These are phyloP conservation scores for Neoarthrinium moseri DNA, from an alignment of 2,329 filamentous ascomycete genomes.

Conservation along the genomic window DNA sequence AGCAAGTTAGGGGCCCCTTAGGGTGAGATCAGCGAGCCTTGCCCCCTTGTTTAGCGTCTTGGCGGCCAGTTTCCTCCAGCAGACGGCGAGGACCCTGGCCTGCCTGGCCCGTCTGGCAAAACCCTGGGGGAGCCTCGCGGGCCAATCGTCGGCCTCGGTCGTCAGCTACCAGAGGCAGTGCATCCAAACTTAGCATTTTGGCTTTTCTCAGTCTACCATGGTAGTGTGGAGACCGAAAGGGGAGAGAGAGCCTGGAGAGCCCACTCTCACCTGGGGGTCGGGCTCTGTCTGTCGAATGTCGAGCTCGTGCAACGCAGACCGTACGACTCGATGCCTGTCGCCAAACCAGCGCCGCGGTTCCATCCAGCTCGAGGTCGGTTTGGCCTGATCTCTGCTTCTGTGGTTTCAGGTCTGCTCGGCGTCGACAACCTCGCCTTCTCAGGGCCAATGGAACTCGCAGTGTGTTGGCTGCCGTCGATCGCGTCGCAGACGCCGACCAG, in stretches of 20 bases:
- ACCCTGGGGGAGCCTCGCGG: neutral
- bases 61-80: neutral
- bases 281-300: neutral
- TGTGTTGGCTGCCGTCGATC: slow-evolving; percentile 7
- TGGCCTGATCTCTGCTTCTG: slow-evolving; percentile 1
- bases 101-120: neutral
- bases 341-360: neutral
- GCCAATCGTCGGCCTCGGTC: too few relatives aligned
- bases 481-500: slow-evolving; percentile 2
- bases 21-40: neutral
- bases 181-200: neutral
- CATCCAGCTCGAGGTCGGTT: neutral
- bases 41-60: neutral
- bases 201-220: neutral
- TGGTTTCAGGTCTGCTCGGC: neutral
- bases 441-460: neutral
- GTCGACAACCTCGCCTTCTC: neutral
- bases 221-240: neutral
- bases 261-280: neutral
- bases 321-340: neutral
- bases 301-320: neutral
- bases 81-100: neutral
- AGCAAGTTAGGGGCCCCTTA: neutral
- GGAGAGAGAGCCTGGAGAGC: neutral
- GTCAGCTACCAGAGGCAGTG: too few relatives aligned